phyloP scores from a whole-genome alignment of 148 eudicot species.

The Amaranthus palmeri region DNA sequence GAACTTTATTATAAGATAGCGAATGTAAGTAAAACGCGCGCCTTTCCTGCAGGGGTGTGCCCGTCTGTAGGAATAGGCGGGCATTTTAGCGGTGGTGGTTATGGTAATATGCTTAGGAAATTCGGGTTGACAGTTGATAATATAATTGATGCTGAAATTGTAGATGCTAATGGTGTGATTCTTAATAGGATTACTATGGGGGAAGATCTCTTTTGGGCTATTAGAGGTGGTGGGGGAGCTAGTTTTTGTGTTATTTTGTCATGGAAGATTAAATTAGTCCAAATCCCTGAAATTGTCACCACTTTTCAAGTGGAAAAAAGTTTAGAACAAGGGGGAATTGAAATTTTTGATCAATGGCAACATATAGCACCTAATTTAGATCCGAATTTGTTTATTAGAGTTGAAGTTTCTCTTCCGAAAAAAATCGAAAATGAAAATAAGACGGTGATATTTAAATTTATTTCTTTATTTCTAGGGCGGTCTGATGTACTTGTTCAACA shows the following conservation, averaged over 20 bases:
- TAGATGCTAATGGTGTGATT: conserved; percentile 27
- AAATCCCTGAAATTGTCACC: conserved; percentile 31
- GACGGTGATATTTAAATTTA: conserved; percentile 21
- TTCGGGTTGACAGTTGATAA: conserved; percentile 34
- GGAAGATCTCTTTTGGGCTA: conserved; percentile 47
- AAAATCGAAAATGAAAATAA: conserved; percentile 1
- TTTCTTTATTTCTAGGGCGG: conserved; percentile 29
- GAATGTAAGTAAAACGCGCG: conserved; percentile 31
- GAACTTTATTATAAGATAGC: conserved; percentile 36
- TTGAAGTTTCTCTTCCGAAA: not conserved
- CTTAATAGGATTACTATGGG: conserved; percentile 30
- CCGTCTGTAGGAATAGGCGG: conserved; percentile 37
- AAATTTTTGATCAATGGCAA: conserved; percentile 37
- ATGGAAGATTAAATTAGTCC: conserved; percentile 32
- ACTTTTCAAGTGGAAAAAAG: conserved; percentile 23
- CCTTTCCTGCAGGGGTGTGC: conserved; percentile 43
- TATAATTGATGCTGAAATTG: conserved; percentile 33
- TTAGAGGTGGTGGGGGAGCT: conserved; percentile 39
- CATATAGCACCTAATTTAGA: conserved; percentile 26
- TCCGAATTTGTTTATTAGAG: conserved; percentile 32
- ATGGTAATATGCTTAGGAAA: conserved; percentile 40
- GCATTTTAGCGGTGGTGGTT: conserved; percentile 38
- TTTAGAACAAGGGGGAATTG: conserved; percentile 24
- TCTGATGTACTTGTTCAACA: conserved; percentile 18
- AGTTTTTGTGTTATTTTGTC: conserved; percentile 33